phyloP scores from a whole-genome alignment of 371 early-diverging fungal genomes.

The Circinella umbellata region DNA sequence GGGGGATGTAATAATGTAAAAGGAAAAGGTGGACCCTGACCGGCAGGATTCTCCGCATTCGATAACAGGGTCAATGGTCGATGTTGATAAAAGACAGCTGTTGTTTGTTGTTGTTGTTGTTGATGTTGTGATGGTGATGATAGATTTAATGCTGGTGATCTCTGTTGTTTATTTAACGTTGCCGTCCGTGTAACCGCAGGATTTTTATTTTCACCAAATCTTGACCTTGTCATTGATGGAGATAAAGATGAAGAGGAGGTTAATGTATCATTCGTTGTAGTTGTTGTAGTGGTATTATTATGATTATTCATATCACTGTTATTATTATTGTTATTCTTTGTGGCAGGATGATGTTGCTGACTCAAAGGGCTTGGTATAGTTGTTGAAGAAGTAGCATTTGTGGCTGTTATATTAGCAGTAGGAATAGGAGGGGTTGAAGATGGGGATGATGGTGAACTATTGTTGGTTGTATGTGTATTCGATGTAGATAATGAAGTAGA shows the following conservation, averaged over 20 bases:
- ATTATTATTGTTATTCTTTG: background rate
- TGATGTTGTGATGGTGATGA: background rate
- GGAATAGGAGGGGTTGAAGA: background rate
- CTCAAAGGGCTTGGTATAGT: background rate
- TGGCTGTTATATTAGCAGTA: background rate
- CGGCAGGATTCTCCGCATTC: background rate
- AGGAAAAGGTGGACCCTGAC: slow-evolving; percentile 14
- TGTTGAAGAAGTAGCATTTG: background rate
- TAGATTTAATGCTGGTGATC: background rate
- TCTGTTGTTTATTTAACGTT: too few species aligned
- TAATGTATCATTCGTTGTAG: background rate
- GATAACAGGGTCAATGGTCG: slow-evolving; percentile 20
- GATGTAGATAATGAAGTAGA: background rate
- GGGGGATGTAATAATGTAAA: slow-evolving; percentile 19
- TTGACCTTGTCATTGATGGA: background rate
- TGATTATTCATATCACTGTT: too few species aligned
- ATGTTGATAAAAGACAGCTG: slow-evolving; percentile 24
- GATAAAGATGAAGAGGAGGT: too few species aligned
- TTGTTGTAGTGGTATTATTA: background rate
- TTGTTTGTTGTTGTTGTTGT: background rate
- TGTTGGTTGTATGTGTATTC: too few species aligned
- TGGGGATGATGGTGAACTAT: background rate
- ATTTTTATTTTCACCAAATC: background rate
- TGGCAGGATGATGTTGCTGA: background rate
- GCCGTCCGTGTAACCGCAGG: too few species aligned